These are phyloP conservation scores for Triticum monococcum DNA, from an alignment of 176 grass and related monocot genomes.

Conservation along the genomic window DNA sequence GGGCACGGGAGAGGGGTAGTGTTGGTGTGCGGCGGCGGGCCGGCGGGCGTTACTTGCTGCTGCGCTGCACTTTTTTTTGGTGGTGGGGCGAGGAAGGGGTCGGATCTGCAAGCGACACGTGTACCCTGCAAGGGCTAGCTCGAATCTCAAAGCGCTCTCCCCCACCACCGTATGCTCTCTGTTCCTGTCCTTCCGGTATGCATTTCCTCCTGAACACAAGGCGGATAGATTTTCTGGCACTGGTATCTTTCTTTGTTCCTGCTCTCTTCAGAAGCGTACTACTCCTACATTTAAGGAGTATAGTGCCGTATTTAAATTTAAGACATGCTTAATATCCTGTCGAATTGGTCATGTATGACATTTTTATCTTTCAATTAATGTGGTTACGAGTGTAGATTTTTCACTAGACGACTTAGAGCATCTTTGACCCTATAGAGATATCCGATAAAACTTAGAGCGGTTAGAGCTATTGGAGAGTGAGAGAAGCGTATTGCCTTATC, in stretches of 20 bases:
- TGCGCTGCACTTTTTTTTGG: background rate
- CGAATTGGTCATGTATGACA: background rate
- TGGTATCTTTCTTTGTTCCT: background rate
- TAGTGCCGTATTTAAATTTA: background rate
- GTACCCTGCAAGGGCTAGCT: background rate
- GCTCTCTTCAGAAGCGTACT: background rate
- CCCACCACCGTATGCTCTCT: background rate
- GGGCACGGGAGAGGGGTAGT: background rate
- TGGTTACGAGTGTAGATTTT: background rate
- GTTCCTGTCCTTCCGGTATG: background rate
- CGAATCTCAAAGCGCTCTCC: background rate
- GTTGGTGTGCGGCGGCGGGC: constrained; percentile 6
- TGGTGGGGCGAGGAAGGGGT: background rate
- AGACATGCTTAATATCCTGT: background rate
- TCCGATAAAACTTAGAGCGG: too few relatives aligned
- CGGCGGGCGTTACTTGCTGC: constrained; percentile 1
- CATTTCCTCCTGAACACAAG: background rate
- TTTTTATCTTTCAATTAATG: background rate
- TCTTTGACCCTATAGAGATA: too few relatives aligned
- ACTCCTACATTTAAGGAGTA: background rate
- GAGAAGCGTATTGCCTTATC: too few relatives aligned
- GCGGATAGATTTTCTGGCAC: background rate
- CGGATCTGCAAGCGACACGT: constrained; percentile 11
- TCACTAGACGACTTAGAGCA: too few relatives aligned
- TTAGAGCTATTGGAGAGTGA: too few relatives aligned